A percentile compares a stretch with the other conserved stretches of the same genome.
Conservation (phyloP, 2,329 filamentous ascomycete species). For the Myriosclerotinia scirpicola region DNA sequence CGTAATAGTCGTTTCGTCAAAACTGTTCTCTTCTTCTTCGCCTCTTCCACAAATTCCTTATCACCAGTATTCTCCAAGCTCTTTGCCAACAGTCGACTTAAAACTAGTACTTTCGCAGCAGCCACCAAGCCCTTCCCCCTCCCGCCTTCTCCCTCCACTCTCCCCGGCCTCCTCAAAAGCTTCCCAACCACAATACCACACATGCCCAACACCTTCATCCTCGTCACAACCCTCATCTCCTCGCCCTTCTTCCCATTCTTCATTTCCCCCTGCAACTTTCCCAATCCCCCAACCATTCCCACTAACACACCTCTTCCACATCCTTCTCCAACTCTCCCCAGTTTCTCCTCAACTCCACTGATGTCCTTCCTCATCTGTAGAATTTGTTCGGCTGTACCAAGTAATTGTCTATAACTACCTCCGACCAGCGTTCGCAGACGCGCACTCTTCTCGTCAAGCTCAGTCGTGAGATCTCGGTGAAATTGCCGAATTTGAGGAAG, state of each 20-base stretch:
- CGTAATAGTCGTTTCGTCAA: constrained; percentile 64
- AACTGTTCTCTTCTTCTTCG: constrained; percentile 62
- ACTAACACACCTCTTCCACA: constrained; percentile 74
- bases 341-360: constrained; percentile 66
- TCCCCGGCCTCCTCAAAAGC: constrained; percentile 46
- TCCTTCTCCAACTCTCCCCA: constrained; percentile 70
- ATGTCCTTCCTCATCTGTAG: constrained; percentile 84
- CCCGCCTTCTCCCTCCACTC: constrained; percentile 32
- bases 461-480: constrained; percentile 58
- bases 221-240: constrained; percentile 42
- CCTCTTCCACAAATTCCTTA: constrained; percentile 51
- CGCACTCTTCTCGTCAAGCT: constrained; percentile 61
- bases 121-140: constrained; percentile 50
- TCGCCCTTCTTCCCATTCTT: constrained; percentile 36
- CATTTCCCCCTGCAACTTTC: constrained; percentile 45
- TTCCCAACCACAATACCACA: constrained; percentile 52
- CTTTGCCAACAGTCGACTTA: constrained; percentile 74
- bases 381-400: constrained; percentile 92
- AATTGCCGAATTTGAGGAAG: constrained; percentile 64
- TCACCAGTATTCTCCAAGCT: constrained; percentile 58
- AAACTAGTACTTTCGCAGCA: constrained; percentile 70
- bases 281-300: constrained; percentile 60
- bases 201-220: constrained; percentile 52
- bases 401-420: constrained; percentile 77
- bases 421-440: constrained; percentile 65